These are phyloP conservation scores for Apocynum venetum DNA, from an alignment of 257 asterid genomes.

Conservation along the genomic window DNA sequence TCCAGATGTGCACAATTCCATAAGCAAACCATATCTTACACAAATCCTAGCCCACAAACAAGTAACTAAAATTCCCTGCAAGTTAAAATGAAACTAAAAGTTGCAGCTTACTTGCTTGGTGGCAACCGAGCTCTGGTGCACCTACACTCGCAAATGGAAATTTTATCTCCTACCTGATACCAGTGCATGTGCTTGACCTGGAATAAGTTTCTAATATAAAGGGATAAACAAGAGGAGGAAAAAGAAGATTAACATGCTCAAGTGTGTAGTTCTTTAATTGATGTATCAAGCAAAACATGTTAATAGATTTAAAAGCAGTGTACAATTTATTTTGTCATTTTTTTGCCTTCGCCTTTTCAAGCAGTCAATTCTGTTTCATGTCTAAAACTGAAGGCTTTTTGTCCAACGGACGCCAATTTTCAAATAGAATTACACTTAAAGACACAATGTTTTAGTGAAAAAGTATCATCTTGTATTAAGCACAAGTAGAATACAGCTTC, in stretches of 20 bases:
- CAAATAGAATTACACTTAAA: not conserved
- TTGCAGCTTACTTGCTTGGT: conserved; percentile 74
- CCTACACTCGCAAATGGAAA: conserved; percentile 91
- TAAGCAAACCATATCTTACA: not conserved
- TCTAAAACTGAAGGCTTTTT: not conserved
- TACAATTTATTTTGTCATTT: not conserved
- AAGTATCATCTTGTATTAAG: not conserved
- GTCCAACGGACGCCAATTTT: not conserved
- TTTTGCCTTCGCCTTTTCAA: not conserved
- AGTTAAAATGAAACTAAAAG: conserved; percentile 9
- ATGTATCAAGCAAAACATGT: not conserved
- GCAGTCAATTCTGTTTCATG: not conserved
- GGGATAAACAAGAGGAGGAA: not conserved
- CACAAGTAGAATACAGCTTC: not conserved
- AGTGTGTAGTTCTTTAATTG: not conserved
- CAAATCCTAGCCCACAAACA: not conserved
- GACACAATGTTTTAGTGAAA: not conserved
- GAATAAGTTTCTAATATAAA: conserved; percentile 14
- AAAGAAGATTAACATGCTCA: not conserved
- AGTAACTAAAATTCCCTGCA: not conserved
- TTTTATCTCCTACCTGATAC: conserved; percentile 73
- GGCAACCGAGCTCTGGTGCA: conserved; percentile 87
- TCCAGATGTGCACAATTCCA: not conserved
- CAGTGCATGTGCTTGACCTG: conserved; percentile 98
- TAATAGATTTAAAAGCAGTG: not conserved